These are phyloP conservation scores for Gloeopeniophorella convolvens DNA, from an alignment of 768 basidiomycete species.

Conservation along the genomic window DNA sequence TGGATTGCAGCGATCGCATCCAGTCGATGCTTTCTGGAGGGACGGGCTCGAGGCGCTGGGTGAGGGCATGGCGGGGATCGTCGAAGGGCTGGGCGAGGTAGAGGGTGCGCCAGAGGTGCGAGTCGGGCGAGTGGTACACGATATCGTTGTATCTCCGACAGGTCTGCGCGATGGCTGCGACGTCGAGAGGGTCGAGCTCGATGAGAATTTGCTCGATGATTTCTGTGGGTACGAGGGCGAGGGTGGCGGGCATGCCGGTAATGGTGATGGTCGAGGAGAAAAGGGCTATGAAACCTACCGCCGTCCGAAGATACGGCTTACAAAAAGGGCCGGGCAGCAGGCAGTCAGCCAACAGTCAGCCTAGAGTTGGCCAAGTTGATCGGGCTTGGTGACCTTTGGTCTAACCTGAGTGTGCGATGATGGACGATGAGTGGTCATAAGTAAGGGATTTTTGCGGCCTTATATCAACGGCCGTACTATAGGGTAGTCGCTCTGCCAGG, in stretches of 20 bases:
- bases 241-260: background rate
- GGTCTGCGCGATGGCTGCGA: constrained; percentile 47
- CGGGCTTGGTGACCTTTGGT: no score
- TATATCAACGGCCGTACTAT: no score
- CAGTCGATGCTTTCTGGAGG: constrained; percentile 31
- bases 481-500: no score
- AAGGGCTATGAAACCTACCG: background rate
- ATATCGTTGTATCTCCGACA: constrained; percentile 37
- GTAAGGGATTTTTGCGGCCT: no score
- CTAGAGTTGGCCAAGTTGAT: no score
- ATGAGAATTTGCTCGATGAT: constrained; percentile 52
- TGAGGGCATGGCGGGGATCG: constrained; percentile 49
- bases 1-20: constrained; percentile 45
- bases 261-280: background rate
- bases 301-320: background rate
- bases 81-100: constrained; percentile 61
- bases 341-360: no score
- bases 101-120: constrained; percentile 55
- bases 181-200: constrained; percentile 53
- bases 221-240: constrained; percentile 42
- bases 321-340: no score
- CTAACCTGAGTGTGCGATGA: no score
- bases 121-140: constrained; percentile 40
- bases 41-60: constrained; percentile 27
- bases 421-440: no score